Evolutionary conservation across 139 green algal genomes (phyloP), one percentile per base, ranked within the genome.

Genomic region (Chlamydomonas eustigma): DNA sequence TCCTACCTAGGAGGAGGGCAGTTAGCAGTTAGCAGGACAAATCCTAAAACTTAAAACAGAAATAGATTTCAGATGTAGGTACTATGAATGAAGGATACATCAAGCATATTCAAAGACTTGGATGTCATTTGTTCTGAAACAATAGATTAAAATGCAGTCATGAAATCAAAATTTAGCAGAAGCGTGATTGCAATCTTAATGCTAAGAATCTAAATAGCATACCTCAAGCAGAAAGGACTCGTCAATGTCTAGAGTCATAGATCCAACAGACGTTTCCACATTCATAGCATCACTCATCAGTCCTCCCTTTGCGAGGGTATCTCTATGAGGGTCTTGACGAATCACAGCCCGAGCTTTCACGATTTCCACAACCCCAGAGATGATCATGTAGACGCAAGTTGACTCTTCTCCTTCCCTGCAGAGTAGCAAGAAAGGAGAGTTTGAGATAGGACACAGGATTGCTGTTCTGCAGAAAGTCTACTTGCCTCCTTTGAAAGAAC

Each of bases 221-320:
- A 72, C 28, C 66, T 88, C 83, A 25, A 88, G 78, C 72, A 78
- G 81, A 31, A 88, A 75, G 6, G 65, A 80, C 77, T 88, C 83
- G 30, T 88, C 83, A n/a, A 88, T 69, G 58, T 88, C 83, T 4
- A 88, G 77, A 30, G 73, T 86, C 71, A 85, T 83, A 37, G 70
- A 81, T 24, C 80, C 76, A 71, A 84, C 83, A 3, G 74, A 39
- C 52, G 67, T 64, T 2, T 37, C 74, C 2, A 66, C 39, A 25
- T 58, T 12, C 44, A 12, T 18, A 18, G 12, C 44, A 12, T 18
- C 18, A 12, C 44, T 18, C 44, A 58, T 58, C 12, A 58, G 12
- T 18, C 44, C 44, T 12, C 44, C 44, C 44, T 58, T 58, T n/a
- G n/a, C n/a, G n/a, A n/a, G n/a, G n/a, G n/a, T n/a, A n/a, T n/a